Conservation (phyloP, 768 basidiomycete species). For the Sutorius australiensis region DNA sequence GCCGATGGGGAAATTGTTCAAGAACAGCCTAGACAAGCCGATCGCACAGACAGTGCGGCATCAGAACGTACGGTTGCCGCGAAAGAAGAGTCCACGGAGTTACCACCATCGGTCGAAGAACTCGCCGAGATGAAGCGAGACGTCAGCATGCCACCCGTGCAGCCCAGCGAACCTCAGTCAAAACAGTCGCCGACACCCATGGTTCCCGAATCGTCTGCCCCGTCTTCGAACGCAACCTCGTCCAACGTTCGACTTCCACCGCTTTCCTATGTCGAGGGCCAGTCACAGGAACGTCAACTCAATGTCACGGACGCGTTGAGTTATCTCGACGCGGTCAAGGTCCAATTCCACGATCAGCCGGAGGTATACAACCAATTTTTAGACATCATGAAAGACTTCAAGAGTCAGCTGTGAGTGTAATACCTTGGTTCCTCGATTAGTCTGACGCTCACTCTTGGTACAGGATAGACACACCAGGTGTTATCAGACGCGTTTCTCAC, state of each 20-base stretch:
- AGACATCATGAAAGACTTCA: constrained; percentile 76
- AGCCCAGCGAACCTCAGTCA: constrained; percentile 4
- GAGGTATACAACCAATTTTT: constrained; percentile 62
- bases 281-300: constrained; percentile 41
- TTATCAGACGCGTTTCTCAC: constrained; percentile 91
- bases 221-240: not conserved
- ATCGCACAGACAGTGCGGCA: constrained; percentile 5
- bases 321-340: constrained; percentile 63
- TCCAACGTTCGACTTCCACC: constrained; percentile 17
- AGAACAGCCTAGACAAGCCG: constrained; percentile 8
- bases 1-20: constrained; percentile 16
- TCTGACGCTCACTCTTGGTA: not conserved
- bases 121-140: constrained; percentile 18
- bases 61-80: not conserved
- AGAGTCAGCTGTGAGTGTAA: constrained; percentile 51
- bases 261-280: constrained; percentile 24
- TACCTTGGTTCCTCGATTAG: not conserved
- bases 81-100: constrained; percentile 7
- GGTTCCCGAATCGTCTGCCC: constrained; percentile 8
- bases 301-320: constrained; percentile 61
- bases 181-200: constrained; percentile 12
- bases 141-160: constrained; percentile 23
- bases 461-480: constrained; percentile 97
- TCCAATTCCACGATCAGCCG: constrained; percentile 54
- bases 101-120: constrained; percentile 11